These are phyloP conservation scores for Saccharomyces jurei DNA, from an alignment of 805 yeast genomes.

Conservation along the genomic window DNA sequence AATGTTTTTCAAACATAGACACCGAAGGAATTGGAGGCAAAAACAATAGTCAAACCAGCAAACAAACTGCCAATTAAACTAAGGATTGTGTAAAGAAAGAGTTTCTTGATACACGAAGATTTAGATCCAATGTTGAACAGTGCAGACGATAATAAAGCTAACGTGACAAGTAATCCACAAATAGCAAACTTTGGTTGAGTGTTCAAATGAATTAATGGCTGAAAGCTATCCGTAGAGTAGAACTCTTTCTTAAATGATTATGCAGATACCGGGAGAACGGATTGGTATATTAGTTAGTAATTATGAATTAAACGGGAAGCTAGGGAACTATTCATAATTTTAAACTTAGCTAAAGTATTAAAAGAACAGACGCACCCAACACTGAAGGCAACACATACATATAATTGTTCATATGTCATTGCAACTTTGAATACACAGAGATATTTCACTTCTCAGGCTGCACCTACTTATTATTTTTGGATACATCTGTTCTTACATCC, in stretches of 20 bases:
- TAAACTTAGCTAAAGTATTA: background rate
- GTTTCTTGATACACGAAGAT: constrained; percentile 11
- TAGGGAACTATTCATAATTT: background rate
- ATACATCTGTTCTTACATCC: background rate
- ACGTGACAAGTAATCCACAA: constrained; percentile 13
- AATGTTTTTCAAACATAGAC: constrained; percentile 33
- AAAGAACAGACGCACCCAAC: background rate
- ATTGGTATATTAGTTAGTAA: constrained; percentile 5
- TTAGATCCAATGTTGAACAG: constrained; percentile 12
- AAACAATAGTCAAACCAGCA: constrained; percentile 35
- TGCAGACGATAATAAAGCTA: constrained; percentile 14
- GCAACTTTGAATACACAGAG: background rate
- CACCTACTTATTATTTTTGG: background rate
- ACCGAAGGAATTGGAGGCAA: constrained; percentile 37
- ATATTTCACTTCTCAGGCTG: background rate
- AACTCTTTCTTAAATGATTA: constrained; percentile 15
- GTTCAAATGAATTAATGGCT: constrained; percentile 12
- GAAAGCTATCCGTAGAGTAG: constrained; percentile 10
- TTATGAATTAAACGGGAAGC: background rate
- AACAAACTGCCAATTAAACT: constrained; percentile 31
- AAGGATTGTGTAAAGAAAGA: constrained; percentile 15
- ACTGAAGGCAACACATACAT: constrained; percentile 17
- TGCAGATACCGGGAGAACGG: background rate
- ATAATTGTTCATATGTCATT: constrained; percentile 19
- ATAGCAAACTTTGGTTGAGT: constrained; percentile 21